Conservation (phyloP, 1,284 basidiomycete genomes). For the Melampsora occidentalis region DNA sequence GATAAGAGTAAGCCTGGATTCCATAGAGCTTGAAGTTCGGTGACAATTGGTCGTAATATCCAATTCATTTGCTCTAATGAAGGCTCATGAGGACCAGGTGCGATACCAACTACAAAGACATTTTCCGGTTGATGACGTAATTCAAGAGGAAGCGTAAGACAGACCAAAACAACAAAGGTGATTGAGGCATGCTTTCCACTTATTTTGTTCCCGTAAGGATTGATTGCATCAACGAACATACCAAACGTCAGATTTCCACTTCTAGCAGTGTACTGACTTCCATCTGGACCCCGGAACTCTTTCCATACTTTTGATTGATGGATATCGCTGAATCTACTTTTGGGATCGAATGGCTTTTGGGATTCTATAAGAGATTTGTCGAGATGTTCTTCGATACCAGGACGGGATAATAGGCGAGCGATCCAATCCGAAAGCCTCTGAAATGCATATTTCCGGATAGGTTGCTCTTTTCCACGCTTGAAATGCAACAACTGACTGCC, state of each 20-base stretch:
- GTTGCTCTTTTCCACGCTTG: too few relatives aligned
- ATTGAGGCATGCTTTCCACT: constrained; percentile 24
- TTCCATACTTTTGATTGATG: constrained; percentile 17
- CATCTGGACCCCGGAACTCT: constrained; percentile 3
- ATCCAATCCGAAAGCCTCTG: too few relatives aligned
- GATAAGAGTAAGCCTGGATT: constrained; percentile 48
- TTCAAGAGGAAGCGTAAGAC: constrained; percentile 47
- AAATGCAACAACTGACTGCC: too few relatives aligned
- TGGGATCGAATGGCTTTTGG: too few relatives aligned
- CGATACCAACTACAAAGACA: too few relatives aligned
- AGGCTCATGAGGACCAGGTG: too few relatives aligned
- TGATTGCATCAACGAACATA: background rate
- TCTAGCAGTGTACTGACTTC: background rate
- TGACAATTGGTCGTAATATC: constrained; percentile 48
- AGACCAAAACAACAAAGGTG: constrained; percentile 2
- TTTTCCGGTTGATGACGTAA: constrained; percentile 19
- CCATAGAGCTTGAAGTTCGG: constrained; percentile 52
- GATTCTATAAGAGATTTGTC: too few relatives aligned
- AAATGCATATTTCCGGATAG: too few relatives aligned
- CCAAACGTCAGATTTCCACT: constrained; percentile 5
- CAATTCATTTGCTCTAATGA: constrained; percentile 41
- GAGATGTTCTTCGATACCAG: too few relatives aligned
- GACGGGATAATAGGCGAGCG: too few relatives aligned
- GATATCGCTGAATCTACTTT: background rate
- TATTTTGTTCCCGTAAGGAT: constrained; percentile 6